Evolutionary conservation across 345 rosid species (phyloP).

Genomic region (Fremontodendron californicum): DNA sequence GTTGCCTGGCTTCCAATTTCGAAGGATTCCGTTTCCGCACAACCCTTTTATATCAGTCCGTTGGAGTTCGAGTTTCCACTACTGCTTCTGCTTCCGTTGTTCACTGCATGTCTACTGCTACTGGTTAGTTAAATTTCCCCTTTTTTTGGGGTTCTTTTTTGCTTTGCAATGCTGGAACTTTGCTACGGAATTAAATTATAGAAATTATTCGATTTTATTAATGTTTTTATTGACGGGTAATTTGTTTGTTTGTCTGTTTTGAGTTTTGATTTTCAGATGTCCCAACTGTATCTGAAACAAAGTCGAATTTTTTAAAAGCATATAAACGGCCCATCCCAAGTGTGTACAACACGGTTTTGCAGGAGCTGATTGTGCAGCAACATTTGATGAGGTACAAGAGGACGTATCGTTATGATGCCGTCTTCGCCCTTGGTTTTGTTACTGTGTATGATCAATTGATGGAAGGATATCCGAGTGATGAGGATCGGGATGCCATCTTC

Average conservation of each 20-base stretch:
- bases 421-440: slow-evolving; percentile 95
- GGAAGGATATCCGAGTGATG: slow-evolving; percentile 95
- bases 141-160: background rate
- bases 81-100: slow-evolving; percentile 43
- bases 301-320: slow-evolving; percentile 67
- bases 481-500: slow-evolving; percentile 84
- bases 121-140: slow-evolving; percentile 37
- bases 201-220: background rate
- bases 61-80: slow-evolving; percentile 33
- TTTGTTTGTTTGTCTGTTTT: background rate
- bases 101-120: slow-evolving; percentile 58
- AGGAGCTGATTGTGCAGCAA: slow-evolving; percentile 92
- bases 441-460: slow-evolving; percentile 95
- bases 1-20: slow-evolving; percentile 36
- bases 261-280: slow-evolving; percentile 42
- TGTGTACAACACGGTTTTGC: slow-evolving; percentile 77
- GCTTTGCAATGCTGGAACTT: slow-evolving; percentile 1
- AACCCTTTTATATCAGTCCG: slow-evolving; percentile 31
- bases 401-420: slow-evolving; percentile 73
- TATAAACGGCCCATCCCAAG: slow-evolving; percentile 93
- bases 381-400: slow-evolving; percentile 90
- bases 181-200: background rate
- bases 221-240: background rate
- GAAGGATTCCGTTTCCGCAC: slow-evolving; percentile 39
- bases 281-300: slow-evolving; percentile 89